Conservation (phyloP, 1,284 basidiomycete genomes). For the Sanghuangporus baumii region DNA sequence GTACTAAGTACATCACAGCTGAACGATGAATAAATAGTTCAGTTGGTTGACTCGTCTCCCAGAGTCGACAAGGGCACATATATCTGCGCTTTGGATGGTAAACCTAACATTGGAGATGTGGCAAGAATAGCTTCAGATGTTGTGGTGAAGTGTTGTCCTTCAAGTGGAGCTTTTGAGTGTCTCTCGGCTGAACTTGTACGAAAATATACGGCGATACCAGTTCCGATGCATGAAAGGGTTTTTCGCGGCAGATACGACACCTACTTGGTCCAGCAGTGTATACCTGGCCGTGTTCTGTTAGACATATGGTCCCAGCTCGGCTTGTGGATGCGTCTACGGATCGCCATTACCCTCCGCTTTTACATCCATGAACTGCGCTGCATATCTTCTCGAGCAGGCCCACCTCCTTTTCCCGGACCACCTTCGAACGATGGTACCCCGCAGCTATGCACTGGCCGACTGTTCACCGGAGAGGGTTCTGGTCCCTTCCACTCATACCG, state of each 20-base stretch:
- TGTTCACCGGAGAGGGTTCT: neutral
- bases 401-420: neutral
- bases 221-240: neutral
- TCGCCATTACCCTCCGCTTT: neutral
- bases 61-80: neutral
- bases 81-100: neutral
- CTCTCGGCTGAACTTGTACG: neutral
- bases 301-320: neutral
- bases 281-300: neutral
- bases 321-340: neutral
- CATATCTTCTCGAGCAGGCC: neutral
- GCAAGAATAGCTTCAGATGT: neutral
- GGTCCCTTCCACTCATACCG: neutral
- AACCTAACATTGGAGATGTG: neutral
- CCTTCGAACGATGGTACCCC: too few relatives aligned
- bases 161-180: too few relatives aligned
- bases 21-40: neutral
- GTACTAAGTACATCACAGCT: neutral
- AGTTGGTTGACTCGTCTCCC: neutral
- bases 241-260: neutral
- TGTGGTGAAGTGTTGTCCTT: too few relatives aligned
- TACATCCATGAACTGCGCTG: neutral
- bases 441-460: neutral
- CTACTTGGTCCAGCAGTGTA: neutral
- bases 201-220: neutral